Base-by-base conservation (phyloP, 1,284 basidiomycete genomes). In the Ustilago crameri region DNA sequence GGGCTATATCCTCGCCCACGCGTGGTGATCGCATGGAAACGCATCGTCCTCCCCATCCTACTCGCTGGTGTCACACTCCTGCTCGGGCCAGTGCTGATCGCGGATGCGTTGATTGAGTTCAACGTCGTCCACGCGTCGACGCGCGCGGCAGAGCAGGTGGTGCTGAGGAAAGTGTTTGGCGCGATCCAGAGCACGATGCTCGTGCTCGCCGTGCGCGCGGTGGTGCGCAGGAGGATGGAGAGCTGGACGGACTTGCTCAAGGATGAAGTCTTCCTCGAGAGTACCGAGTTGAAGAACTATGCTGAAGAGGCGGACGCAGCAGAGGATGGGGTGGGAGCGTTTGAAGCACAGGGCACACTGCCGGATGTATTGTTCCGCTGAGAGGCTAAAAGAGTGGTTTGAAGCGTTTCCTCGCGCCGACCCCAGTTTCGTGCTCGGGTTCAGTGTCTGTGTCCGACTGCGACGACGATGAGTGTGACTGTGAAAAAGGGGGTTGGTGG, bases 191-290 rank as follows among this genome's bases (percentile, higher is more conserved):
- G 50, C 40, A 9, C 22, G 0, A 5, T 51, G 9, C 9, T 65
- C 18, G 23, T 67, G 2, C 18, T 9, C 5, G 57, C 10, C 23
- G 40, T 57, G 8, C 49, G 47, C 8, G 26, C 17, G 20, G 32
- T 46, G 27, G 43, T 75, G 17, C 10, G 42, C 18, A 55, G 35
- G 1, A 47, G 64, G 34, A 76, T 78, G 57, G 62, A 71, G 4
- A 32, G 34, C 30, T 81, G 79, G 79, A 82, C 80, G 17, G 61
- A 69, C 3, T 10, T 70, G 40, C 46, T 82, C 14, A 79, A 75
- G 51, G 80, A 82, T 52, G 79, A 82, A 50, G 62, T 81, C 10
- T 82, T 74, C 37, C 66, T 82, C 47, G 76, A 78, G 44, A 75
- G 67, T 30, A 82, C 79, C 9, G 76, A 79, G 73, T 43, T 82